Percentiles rank a stretch among this genome's conserved stretches.
phyloP scores from a whole-genome alignment of 2,329 filamentous ascomycete species.

The Tolypocladium ovalisporum region DNA sequence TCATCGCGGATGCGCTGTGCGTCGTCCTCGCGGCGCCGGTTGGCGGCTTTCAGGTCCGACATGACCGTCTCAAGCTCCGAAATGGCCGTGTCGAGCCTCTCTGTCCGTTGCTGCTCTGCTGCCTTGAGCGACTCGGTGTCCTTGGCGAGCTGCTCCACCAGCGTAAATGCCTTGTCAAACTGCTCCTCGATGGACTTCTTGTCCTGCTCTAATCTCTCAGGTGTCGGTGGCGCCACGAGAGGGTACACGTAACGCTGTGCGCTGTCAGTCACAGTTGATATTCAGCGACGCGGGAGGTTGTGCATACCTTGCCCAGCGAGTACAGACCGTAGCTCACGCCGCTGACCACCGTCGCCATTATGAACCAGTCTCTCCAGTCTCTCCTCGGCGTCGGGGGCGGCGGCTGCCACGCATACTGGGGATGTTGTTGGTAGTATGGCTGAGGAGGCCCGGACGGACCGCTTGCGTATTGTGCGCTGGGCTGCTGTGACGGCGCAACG shows the following conservation, averaged over 20 bases:
- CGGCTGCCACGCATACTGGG: slow-evolving; percentile 46
- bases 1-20: slow-evolving; percentile 79
- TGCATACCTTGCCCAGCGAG: slow-evolving; percentile 68
- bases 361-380: slow-evolving; percentile 99
- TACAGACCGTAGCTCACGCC: slow-evolving; percentile 86
- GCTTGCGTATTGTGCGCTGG: slow-evolving; percentile 29
- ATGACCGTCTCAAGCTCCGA: slow-evolving; percentile 78
- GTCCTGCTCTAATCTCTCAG: slow-evolving; percentile 86
- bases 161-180: slow-evolving; percentile 81
- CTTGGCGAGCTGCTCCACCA: slow-evolving; percentile 83
- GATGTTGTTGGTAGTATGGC: slow-evolving; percentile 36
- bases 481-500: slow-evolving; percentile 25
- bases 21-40: slow-evolving; percentile 76
- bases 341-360: slow-evolving; percentile 93
- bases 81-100: slow-evolving; percentile 71
- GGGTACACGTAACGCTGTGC: slow-evolving; percentile 77
- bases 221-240: slow-evolving; percentile 84
- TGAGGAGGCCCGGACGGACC: slow-evolving; percentile 32
- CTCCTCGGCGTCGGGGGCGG: slow-evolving; percentile 57
- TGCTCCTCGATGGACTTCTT: slow-evolving; percentile 87
- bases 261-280: background rate
- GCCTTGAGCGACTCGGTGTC: slow-evolving; percentile 84
- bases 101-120: slow-evolving; percentile 74
- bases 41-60: slow-evolving; percentile 68
- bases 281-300: background rate